phyloP scores from a whole-genome alignment of 345 rosid species.

The Sisymbrium altissimum region DNA sequence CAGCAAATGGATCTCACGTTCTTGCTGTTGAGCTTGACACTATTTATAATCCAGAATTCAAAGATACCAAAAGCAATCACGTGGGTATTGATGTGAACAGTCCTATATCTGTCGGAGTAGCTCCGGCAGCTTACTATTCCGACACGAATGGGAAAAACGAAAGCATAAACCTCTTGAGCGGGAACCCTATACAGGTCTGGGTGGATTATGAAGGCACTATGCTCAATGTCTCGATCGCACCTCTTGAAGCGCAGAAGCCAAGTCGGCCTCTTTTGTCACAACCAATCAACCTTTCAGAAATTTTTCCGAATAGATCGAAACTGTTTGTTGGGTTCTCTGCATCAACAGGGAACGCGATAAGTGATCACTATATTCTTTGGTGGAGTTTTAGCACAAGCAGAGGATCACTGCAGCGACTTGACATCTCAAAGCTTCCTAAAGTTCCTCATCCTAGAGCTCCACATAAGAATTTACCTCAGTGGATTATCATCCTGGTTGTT shows the following conservation, averaged over 20 bases:
- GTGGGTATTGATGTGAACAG: constrained; percentile 58
- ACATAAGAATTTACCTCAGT: background rate
- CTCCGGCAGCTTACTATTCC: constrained; percentile 41
- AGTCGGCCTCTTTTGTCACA: constrained; percentile 49
- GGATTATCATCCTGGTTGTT: constrained; percentile 22
- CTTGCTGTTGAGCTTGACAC: constrained; percentile 66
- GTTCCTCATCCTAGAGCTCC: constrained; percentile 38
- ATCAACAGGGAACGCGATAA: constrained; percentile 40
- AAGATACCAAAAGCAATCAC: constrained; percentile 44
- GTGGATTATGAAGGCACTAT: constrained; percentile 51
- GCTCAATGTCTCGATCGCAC: constrained; percentile 51
- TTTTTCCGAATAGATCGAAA: constrained; percentile 31
- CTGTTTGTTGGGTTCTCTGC: constrained; percentile 64
- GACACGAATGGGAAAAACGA: constrained; percentile 2
- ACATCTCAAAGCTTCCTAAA: constrained; percentile 46
- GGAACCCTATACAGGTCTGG: constrained; percentile 53
- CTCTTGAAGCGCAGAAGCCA: constrained; percentile 37
- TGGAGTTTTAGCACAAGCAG: constrained; percentile 62
- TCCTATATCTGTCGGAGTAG: constrained; percentile 36
- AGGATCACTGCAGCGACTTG: constrained; percentile 35
- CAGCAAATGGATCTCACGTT: constrained; percentile 38
- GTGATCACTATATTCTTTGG: constrained; percentile 50
- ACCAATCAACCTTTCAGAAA: constrained; percentile 35
- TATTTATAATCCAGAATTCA: constrained; percentile 39
- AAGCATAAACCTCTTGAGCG: constrained; percentile 39